phyloP scores from a whole-genome alignment of 164 flowering plant species.

The Brasenia schreberi region DNA sequence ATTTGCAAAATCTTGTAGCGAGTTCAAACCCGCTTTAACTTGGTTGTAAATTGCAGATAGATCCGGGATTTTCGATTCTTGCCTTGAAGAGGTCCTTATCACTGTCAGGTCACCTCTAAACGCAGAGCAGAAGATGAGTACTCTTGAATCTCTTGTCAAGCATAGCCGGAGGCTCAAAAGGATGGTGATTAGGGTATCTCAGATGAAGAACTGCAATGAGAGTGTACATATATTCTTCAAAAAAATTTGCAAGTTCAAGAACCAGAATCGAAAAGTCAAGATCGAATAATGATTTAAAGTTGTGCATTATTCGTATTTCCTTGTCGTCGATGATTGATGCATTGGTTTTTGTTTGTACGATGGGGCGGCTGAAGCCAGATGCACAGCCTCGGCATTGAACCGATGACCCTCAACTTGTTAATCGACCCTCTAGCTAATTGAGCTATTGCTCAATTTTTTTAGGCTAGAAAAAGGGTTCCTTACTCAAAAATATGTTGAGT shows the following conservation, averaged over 20 bases:
- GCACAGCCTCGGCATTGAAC: no score
- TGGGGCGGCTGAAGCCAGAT: no score
- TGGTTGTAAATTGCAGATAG: slow-evolving; percentile 30
- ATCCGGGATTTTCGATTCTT: slow-evolving; percentile 46
- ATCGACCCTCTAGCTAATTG: no score
- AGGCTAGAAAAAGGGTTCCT: no score
- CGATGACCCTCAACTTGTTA: no score
- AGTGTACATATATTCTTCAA: slow-evolving; percentile 87
- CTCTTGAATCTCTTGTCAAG: slow-evolving; percentile 60
- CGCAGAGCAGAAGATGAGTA: slow-evolving; percentile 84
- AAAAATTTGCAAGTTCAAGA: slow-evolving; percentile 59
- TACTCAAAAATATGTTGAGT: no score
- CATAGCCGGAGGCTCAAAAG: slow-evolving; percentile 38
- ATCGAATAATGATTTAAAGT: slow-evolving; percentile 24
- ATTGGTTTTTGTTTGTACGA: no score
- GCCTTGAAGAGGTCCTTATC: slow-evolving; percentile 53
- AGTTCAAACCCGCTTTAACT: no score
- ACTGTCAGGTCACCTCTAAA: slow-evolving; percentile 75
- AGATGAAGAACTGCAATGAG: slow-evolving; percentile 71
- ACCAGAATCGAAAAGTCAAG: slow-evolving; percentile 35
- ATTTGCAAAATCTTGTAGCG: no score
- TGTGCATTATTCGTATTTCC: no score
- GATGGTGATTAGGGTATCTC: slow-evolving; percentile 64
- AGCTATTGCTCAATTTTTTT: no score
- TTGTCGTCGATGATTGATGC: no score